Base-by-base conservation (phyloP, 257 asterid genomes). In the Nicotiana paniculata region DNA sequence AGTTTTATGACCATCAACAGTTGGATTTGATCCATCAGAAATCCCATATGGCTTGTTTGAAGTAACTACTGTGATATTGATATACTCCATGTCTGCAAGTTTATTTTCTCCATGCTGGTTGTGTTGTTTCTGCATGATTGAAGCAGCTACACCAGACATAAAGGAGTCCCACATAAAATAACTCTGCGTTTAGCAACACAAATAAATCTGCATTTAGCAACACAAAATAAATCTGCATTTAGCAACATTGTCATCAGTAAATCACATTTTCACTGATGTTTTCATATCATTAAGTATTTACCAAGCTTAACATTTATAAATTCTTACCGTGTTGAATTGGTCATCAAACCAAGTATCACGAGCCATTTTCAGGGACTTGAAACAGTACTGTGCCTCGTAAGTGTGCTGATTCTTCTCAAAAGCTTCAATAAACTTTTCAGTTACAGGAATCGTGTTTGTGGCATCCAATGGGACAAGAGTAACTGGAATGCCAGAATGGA, bases 401-500 rank as follows among this genome's bases (percentile, higher is more conserved):
- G 99, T 95, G 5, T 65, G 85, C 82, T 92, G 99, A 82, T 92
- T 92, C 90, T 89, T 86, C 87, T 95, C 92, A 81, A 92, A 90
- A 17, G 82, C 84, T 58, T 85, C 83, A 59, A 89, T 90, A 68
- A 93, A 92, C 2, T 86, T 82, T 4, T 64, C 33, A 18, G 95
- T 84, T 66, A 95, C 90, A 0, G 97, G 97, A 30, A 95, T 93
- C 24, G 98, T 93, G 91, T 95, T 90, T 21, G 98, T 92, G 76
- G 99, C 98, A 90, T 95, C 99, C 77, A 95, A 86, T 51, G 99
- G 97, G 84, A 95, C 95, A 18, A 95, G 89, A 83, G 97, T 95
- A 39, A 92, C 74, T 0, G 97, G 98, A 75, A 93, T 90, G 13
- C 98, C 97, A 0, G 98, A 95, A 87, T 95, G 95, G 81, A 95